Evolutionary conservation across 768 basidiomycete genomes (phyloP).

Genomic region (Fomitopsis serialis): DNA sequence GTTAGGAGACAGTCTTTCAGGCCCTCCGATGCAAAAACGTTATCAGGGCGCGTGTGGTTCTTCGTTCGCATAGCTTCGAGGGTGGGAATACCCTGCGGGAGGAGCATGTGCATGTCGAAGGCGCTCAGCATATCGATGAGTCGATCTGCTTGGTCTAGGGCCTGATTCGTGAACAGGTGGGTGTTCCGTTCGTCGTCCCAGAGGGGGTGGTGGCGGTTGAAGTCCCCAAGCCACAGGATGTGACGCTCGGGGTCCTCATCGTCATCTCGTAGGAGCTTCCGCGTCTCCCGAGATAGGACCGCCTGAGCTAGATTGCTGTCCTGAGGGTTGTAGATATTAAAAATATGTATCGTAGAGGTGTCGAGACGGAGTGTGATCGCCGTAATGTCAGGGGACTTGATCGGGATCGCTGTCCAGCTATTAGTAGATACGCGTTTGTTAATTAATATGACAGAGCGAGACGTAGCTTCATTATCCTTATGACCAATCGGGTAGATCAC

Average conservation of each 20-base stretch:
- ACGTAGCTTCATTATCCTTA: not conserved
- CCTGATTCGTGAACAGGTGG: slow-evolving; percentile 29
- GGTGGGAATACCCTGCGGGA: slow-evolving; percentile 30
- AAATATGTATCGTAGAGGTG: slow-evolving; percentile 18
- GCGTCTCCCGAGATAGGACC: slow-evolving; percentile 11
- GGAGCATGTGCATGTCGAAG: slow-evolving; percentile 27
- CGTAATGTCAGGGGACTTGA: slow-evolving; percentile 22
- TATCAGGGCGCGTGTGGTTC: slow-evolving; percentile 36
- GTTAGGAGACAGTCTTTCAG: slow-evolving; percentile 15
- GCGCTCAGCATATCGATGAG: slow-evolving; percentile 24
- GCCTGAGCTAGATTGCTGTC: slow-evolving; percentile 17
- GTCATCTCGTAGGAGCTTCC: not conserved
- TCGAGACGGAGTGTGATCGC: slow-evolving; percentile 18
- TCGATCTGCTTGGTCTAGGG: slow-evolving; percentile 15
- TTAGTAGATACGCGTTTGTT: slow-evolving; percentile 7
- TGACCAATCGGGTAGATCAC: slow-evolving; percentile 24
- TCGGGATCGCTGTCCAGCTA: slow-evolving; percentile 4
- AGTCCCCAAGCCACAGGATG: slow-evolving; percentile 30
- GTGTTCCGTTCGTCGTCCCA: slow-evolving; percentile 28
- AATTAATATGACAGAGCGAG: slow-evolving; percentile 11
- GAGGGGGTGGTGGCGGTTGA: slow-evolving; percentile 34
- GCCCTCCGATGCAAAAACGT: slow-evolving; percentile 31
- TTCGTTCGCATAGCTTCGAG: slow-evolving; percentile 23
- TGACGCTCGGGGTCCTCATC: slow-evolving; percentile 8
- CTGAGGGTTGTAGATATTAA: slow-evolving; percentile 37